A percentile compares a stretch with the other conserved stretches of the same genome.
Conservation (phyloP, 2,329 filamentous ascomycete species). For the Aquanectria penicillioides region DNA sequence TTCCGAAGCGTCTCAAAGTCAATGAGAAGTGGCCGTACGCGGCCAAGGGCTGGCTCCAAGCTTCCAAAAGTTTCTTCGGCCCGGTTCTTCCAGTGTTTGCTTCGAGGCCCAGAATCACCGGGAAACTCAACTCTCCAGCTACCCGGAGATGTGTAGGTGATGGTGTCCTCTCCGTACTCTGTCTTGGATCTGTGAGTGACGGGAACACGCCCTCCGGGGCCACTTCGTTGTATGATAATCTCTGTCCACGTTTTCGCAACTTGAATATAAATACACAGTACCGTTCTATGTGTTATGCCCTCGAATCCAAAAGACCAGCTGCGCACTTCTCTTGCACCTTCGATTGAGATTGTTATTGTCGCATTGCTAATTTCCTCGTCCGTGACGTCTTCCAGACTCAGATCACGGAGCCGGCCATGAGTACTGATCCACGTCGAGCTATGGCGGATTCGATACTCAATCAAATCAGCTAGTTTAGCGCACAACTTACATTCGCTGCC, state of each 20-base stretch:
- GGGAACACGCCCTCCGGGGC: background rate
- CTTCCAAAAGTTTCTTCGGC: background rate
- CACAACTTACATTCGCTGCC: background rate
- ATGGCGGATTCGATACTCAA: background rate
- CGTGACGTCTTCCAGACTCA: no score
- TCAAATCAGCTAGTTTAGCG: background rate
- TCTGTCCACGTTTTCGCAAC: background rate
- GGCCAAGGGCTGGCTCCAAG: background rate
- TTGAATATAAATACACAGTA: background rate
- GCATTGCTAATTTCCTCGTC: background rate
- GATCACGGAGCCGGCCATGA: no score
- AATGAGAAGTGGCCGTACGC: background rate
- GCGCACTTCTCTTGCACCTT: background rate
- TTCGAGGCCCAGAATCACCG: background rate
- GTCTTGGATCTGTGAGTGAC: background rate
- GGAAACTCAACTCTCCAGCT: background rate
- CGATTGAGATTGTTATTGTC: background rate
- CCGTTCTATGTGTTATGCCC: background rate
- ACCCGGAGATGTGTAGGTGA: background rate
- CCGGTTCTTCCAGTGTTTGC: background rate
- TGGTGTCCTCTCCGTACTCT: background rate
- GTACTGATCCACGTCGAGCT: no score
- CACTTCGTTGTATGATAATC: background rate
- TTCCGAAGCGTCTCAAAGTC: background rate
- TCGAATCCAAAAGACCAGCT: background rate